Base-by-base conservation (phyloP, 768 basidiomycete genomes). In the Pleurotus tuoliensis region DNA sequence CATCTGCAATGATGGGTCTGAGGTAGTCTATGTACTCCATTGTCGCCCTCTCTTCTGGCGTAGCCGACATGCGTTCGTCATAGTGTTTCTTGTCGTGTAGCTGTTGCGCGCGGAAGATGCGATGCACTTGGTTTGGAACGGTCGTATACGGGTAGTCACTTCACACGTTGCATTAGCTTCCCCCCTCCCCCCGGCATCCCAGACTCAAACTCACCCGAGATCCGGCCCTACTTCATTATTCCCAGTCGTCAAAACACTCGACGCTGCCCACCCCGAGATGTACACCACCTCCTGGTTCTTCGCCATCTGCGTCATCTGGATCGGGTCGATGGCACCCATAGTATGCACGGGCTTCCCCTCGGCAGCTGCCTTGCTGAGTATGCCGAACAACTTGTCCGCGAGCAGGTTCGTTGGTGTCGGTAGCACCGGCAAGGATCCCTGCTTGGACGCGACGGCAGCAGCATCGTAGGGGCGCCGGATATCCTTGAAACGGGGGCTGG, bases 111-210 rank as follows among this genome's bases (percentile, higher is more conserved):
- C 92, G 90, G 75, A 92, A 91, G 50, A 97, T 79, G 47, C 92
- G 82, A 56, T 96, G 90, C 0, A 97, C 94, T 68, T 96, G 94
- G 67, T 97, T 96, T 20, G 95, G 94, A 13, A 98, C 93, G 1
- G 94, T 96, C 8, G 93, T 94, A 70, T 97, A 97, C 1, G 94
- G 93, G 68, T 97, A 96, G 70, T 98, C 95, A 37, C 88, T 94
- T 58, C 3, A 47, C 20, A 44, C 9, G 20, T 44, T 38, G 52
- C 11, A 24, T 56, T 18, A 50, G 30, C 22, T 24, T 24, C 24
- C 24, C 24, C 24, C 24, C 24, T 3, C 24, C 24, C 24, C 24
- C 24, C 3, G 24, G 5, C 24, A 24, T 24, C 24, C 24, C 24
- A 24, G 24, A 24, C 24, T 25, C 38, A 20, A 51, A 83, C 87